Evolutionary conservation across 2,329 filamentous ascomycete genomes (phyloP), one percentile per base, ranked within the genome.

Genomic region (Fusarium nanum): DNA sequence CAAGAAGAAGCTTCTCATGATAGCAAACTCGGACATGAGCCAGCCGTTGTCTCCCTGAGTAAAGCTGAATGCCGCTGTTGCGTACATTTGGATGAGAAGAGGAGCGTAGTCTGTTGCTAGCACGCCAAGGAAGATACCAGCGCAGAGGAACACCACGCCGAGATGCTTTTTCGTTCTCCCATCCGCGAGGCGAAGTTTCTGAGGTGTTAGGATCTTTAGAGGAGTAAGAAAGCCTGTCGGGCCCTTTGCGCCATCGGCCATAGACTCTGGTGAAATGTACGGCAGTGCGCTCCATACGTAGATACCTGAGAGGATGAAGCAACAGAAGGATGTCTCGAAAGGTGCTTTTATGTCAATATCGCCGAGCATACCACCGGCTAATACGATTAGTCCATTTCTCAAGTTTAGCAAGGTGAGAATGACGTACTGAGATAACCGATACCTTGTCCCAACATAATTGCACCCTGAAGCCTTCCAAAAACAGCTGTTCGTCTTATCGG

Each of bases 101-200:
- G 89, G 87, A 0, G 90, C 89, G 59, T 91, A 93, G 3, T 89
- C 89, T 0, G 91, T 92, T 0, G 91, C 90, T 3, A 92, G 82
- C 1, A 92, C 89, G 1, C 88, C 90, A 1, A 91, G 78, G 62
- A 92, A 93, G 4, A 91, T 89, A 2, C 91, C 91, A 1, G 83
- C 79, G 22, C 88, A 90, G 5, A 93, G 84, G 3, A 92, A 85
- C 5, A 91, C 78, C 1, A 91, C 84, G 3, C 91, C 90, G 25
- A 88, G 88, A 67, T 92, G 88, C 20, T 79, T 87, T 50, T 78
- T 81, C 7, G 85, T 72, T 3, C 79, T 80, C 2, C 90, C 90
- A 52, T 84, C 82, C 1, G 73, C 71, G 1, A 88, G 78, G 0
- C 84, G 78, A 72, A 89, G 83, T 49, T 81, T 84, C 67, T 88